Conservation (phyloP, 1,139 yeast species). For the Petasospora rhodanensis region DNA sequence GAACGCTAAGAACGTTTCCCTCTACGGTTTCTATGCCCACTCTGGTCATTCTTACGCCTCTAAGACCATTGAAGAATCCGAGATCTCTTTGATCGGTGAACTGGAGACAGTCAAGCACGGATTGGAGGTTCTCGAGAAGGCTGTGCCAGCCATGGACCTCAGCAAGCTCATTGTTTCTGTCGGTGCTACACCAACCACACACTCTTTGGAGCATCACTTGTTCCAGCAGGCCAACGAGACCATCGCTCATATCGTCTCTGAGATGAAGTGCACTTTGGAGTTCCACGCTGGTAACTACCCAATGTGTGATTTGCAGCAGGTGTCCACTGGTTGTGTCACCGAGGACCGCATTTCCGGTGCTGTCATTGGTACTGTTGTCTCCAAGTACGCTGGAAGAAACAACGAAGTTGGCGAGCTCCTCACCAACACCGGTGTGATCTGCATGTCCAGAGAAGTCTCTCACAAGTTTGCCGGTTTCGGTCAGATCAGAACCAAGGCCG, state of each 20-base stretch:
- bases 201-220: conserved; percentile 41
- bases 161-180: conserved; percentile 36
- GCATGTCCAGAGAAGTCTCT: conserved; percentile 61
- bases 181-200: conserved; percentile 83
- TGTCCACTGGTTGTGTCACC: conserved; percentile 56
- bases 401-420: conserved; percentile 54
- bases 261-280: conserved; percentile 50
- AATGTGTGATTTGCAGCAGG: conserved; percentile 71
- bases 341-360: conserved; percentile 47
- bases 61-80: conserved; percentile 43
- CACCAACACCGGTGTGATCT: conserved; percentile 69
- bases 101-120: conserved; percentile 54
- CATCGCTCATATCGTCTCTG: conserved; percentile 25
- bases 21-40: conserved; percentile 73
- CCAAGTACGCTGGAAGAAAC: conserved; percentile 50
- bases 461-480: conserved; percentile 48
- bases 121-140: conserved; percentile 32
- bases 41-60: conserved; percentile 73
- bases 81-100: conserved; percentile 47
- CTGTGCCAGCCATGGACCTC: conserved; percentile 29
- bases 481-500: conserved; percentile 28
- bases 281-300: conserved; percentile 79
- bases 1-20: conserved; percentile 31
- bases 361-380: conserved; percentile 60
- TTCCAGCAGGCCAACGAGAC: conserved; percentile 20